phyloP scores from a whole-genome alignment of 2,329 filamentous ascomycete species.

The Allantophomopsis lycopodina region DNA sequence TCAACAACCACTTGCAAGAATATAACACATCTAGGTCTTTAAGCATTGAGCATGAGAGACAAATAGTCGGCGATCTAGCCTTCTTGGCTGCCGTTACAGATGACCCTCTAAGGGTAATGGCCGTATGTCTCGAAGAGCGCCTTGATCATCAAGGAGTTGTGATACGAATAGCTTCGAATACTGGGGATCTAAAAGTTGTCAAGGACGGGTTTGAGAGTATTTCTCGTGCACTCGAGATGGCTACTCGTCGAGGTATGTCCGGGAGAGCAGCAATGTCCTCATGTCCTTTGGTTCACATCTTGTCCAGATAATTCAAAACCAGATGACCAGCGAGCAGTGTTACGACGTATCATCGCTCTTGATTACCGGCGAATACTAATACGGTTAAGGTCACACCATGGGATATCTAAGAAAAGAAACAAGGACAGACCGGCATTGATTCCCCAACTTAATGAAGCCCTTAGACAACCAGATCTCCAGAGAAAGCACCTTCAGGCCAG shows the following conservation, averaged over 20 bases:
- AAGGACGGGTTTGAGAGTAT: background rate
- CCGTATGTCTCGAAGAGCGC: slow-evolving; percentile 6
- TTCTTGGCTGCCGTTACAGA: slow-evolving; percentile 6
- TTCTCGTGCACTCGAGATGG: background rate
- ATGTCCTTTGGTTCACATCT: background rate
- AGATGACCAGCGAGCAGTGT: background rate
- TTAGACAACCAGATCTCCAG: background rate
- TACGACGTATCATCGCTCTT: background rate
- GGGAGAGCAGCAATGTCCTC: background rate
- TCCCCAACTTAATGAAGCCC: background rate
- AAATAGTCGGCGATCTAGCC: slow-evolving; percentile 5
- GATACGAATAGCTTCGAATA: background rate
- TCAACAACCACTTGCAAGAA: background rate
- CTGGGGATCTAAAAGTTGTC: background rate
- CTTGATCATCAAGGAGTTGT: background rate
- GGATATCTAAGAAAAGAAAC: background rate
- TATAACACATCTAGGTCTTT: background rate
- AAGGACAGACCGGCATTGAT: background rate
- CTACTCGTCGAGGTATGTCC: background rate
- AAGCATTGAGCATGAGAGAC: slow-evolving; percentile 3
- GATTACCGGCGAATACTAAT: background rate
- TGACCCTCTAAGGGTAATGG: slow-evolving; percentile 5
- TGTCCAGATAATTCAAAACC: background rate
- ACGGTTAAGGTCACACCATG: background rate
- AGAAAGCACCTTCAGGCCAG: background rate